Base-by-base conservation (phyloP, 1,284 basidiomycete genomes). In the Trametes hirsuta region DNA sequence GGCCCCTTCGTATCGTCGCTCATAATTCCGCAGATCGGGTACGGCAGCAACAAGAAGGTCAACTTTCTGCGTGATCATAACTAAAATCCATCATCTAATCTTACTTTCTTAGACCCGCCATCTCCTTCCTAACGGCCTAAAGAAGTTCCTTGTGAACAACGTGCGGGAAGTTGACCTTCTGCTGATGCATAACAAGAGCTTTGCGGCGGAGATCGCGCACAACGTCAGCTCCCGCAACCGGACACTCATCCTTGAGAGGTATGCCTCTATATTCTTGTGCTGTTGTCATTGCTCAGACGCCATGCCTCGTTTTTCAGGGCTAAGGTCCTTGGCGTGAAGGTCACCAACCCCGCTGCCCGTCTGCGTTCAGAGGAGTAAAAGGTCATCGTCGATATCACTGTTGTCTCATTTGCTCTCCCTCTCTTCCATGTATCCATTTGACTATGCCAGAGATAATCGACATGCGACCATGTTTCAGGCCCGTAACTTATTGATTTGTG, bases 111-210 rank as follows among this genome's bases (percentile, higher is more conserved):
- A 86, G 89, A 97, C 95, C 70, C 91, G 94, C 66, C 95, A 97
- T 77, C 83, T 97, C 62, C 90, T 97, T 72, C 96, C 96, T 66
- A 95, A 90, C 73, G 96, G 96, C 68, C 84, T 93, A 76, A 97
- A 95, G 82, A 96, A 95, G 79, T 89, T 97, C 81, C 79, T 97
- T 66, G 93, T 98, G 72, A 90, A 86, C 84, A 98, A 97, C 80
- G 84, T 91, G 60, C 85, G 88, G 75, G 95, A 98, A 77, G 79
- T 98, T 68, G 94, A 98, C 72, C 85, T 98, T 69, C 88, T 98
- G 64, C 81, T 98, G 59, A 96, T 98, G 95, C 96, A 99, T 88
- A 97, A 96, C 88, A 93, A 93, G 84, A 91, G 84, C 73, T 99
- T 93, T 77, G 91, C 96, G 62, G 97, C 96, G 64, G 94, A 96